Base-by-base conservation (phyloP, 2,329 filamentous ascomycete genomes). In the Colletotrichum shisoi region DNA sequence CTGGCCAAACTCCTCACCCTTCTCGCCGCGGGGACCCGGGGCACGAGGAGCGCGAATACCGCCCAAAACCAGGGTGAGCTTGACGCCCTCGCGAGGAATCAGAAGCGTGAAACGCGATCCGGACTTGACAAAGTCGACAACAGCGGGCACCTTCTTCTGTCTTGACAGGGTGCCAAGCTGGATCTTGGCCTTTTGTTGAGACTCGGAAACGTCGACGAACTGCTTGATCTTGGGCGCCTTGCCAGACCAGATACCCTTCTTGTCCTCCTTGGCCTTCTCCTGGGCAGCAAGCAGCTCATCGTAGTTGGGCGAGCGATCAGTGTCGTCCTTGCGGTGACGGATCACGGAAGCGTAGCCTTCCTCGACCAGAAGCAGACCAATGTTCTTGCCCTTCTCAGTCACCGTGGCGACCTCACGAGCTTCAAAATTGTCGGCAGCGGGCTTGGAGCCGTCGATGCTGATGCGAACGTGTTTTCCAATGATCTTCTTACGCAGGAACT, bases 71-170 rank as follows among this genome's bases (percentile, higher is more conserved):
- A 99, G 90, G 1, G 94, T 99, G 68, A 99, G 84, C 83, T 97
- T 98, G 75, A 94, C 89, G 74, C 93, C 93, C 76, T 99, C 95
- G 42, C 94, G 90, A 53, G 95, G 94, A 56, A 99, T 88, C 11
- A 99, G 83, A 42, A 99, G 85, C 31, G 93, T 96, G 79, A 98
- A 99, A 71, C 95, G 88, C 46, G 94, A 96, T 37, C 92, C 95
- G n/a, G 93, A 92, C 81, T 98, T 97, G 83, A 96, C 95, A 78
- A 96, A 99, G 78, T 99, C 95, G 48, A 99, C 93, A 72, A 99
- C 85, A 12, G 91, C 95, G 8, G 95, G 93, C 3, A 98, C 90
- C 79, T 92, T 94, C 84, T 93, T 94, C 78, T 97, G 94, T 61
- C 94, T 88, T 69, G 95, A 92, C 39, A 99, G 85, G 24, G 93